A percentile compares a stretch with the other conserved stretches of the same genome.
Conservation (phyloP, 164 flowering plant genomes). For the Buxus sempervirens region DNA sequence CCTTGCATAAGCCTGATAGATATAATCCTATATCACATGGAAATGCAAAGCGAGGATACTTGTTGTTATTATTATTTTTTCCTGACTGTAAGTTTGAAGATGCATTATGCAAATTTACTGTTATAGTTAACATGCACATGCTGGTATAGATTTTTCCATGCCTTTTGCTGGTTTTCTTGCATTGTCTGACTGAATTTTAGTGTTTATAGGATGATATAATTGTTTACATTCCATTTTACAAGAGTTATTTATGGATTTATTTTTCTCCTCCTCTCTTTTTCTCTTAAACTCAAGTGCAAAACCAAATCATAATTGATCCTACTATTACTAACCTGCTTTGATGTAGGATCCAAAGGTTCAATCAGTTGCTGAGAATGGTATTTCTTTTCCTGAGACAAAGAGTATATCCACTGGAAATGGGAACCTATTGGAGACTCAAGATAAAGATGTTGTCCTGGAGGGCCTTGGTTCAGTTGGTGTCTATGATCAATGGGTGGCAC, state of each 20-base stretch:
- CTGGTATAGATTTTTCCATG: neutral
- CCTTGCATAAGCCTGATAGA: neutral
- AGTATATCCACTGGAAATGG: constrained; percentile 70
- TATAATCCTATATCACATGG: neutral
- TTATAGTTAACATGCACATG: neutral
- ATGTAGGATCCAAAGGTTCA: constrained; percentile 51
- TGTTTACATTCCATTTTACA: too few relatives aligned
- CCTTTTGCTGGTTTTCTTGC: neutral
- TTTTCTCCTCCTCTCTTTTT: neutral
- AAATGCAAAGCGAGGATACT: neutral
- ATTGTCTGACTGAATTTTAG: too few relatives aligned
- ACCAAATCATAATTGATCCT: neutral
- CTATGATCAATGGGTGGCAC: constrained; percentile 92
- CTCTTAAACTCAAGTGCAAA: too few relatives aligned
- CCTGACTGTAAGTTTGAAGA: neutral
- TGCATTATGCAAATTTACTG: neutral
- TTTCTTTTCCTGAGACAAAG: constrained; percentile 57
- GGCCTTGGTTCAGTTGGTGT: constrained; percentile 64
- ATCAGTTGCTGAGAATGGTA: constrained; percentile 59
- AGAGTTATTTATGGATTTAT: too few relatives aligned
- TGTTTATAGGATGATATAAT: too few relatives aligned
- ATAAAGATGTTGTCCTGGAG: constrained; percentile 83
- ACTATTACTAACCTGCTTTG: constrained; percentile 9
- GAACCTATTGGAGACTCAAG: constrained; percentile 55
- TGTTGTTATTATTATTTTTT: too few relatives aligned